A percentile compares a stretch with the other conserved stretches of the same genome.
phyloP scores from a whole-genome alignment of 768 basidiomycete genomes.

The Russula emetica region DNA sequence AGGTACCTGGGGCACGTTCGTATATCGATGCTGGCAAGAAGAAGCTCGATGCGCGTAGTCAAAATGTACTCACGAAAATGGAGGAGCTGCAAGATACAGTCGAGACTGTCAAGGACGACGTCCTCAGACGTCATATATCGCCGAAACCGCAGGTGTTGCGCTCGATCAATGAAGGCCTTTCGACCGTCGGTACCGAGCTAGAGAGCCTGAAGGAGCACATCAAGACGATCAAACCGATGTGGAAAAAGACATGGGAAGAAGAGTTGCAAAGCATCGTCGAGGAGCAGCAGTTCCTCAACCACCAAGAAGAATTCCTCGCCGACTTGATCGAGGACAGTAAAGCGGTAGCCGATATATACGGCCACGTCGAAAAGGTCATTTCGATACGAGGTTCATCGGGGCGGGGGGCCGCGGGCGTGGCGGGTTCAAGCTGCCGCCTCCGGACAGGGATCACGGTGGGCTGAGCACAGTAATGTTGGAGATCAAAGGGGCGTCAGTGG shows the following conservation, averaged over 20 bases:
- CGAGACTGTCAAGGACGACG: conserved; percentile 86
- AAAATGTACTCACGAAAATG: conserved; percentile 85
- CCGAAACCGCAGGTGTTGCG: conserved; percentile 73
- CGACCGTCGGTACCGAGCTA: conserved; percentile 60
- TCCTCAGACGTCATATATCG: conserved; percentile 79
- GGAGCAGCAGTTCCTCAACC: conserved; percentile 89
- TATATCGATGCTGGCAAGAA: conserved; percentile 90
- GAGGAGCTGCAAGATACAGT: conserved; percentile 91
- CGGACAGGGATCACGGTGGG: conserved; percentile 64
- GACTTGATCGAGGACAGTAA: conserved; percentile 92
- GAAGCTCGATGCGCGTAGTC: conserved; percentile 84
- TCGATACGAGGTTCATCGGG: conserved; percentile 53
- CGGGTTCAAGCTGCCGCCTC: conserved; percentile 53
- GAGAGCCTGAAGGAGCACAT: conserved; percentile 79
- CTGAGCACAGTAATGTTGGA: conserved; percentile 83
- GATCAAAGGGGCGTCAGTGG: conserved; percentile 76
- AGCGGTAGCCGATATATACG: conserved; percentile 80
- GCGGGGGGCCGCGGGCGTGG: conserved; percentile 35
- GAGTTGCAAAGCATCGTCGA: conserved; percentile 96
- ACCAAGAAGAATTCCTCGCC: conserved; percentile 86
- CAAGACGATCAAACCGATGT: conserved; percentile 86
- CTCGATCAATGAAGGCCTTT: conserved; percentile 67
- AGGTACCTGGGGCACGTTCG: conserved; percentile 79
- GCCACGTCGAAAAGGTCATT: conserved; percentile 88
- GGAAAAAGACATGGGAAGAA: conserved; percentile 98